phyloP scores from a whole-genome alignment of 2,329 filamentous ascomycete genomes.

The Didymella keratinophila region DNA sequence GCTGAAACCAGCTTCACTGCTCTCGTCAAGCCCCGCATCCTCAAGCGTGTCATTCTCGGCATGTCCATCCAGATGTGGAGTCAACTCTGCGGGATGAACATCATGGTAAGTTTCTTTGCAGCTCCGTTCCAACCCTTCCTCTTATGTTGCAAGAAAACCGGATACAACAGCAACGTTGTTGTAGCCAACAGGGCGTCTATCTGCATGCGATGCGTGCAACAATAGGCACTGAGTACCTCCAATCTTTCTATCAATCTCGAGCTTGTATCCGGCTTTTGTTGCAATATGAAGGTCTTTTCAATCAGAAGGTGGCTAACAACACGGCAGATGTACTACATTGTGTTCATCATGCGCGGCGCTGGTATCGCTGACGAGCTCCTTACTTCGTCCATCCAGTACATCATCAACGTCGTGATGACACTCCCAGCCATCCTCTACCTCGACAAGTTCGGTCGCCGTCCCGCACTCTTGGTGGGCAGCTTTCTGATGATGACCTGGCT shows the following conservation, averaged over 20 bases:
- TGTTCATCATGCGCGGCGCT: slow-evolving; percentile 67
- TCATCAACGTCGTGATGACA: slow-evolving; percentile 69
- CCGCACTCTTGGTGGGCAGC: slow-evolving; percentile 63
- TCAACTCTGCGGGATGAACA: not conserved
- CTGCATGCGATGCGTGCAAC: too few species aligned
- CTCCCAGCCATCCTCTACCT: slow-evolving; percentile 68
- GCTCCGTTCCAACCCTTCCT: too few species aligned
- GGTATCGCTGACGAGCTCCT: slow-evolving; percentile 64
- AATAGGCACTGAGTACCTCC: too few species aligned
- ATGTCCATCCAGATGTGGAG: slow-evolving; percentile 46
- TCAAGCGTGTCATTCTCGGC: slow-evolving; percentile 65
- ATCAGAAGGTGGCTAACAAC: not conserved
- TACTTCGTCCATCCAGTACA: slow-evolving; percentile 69
- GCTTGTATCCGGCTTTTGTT: too few species aligned
- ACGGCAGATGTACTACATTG: slow-evolving; percentile 59
- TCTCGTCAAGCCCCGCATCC: slow-evolving; percentile 60
- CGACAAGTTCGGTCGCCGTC: slow-evolving; percentile 66
- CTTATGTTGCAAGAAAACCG: too few species aligned
- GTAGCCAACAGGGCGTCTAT: too few species aligned
- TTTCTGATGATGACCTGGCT: slow-evolving; percentile 67
- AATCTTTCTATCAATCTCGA: too few species aligned
- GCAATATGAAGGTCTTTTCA: too few species aligned
- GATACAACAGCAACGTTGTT: too few species aligned
- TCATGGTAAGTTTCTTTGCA: too few species aligned
- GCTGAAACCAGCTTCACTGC: slow-evolving; percentile 59